A percentile compares a stretch with the other conserved stretches of the same genome.
These are phyloP conservation scores for Paramecium sexaurelia DNA, from an alignment of 73 alveolate genomes.

Conservation along the genomic window DNA sequence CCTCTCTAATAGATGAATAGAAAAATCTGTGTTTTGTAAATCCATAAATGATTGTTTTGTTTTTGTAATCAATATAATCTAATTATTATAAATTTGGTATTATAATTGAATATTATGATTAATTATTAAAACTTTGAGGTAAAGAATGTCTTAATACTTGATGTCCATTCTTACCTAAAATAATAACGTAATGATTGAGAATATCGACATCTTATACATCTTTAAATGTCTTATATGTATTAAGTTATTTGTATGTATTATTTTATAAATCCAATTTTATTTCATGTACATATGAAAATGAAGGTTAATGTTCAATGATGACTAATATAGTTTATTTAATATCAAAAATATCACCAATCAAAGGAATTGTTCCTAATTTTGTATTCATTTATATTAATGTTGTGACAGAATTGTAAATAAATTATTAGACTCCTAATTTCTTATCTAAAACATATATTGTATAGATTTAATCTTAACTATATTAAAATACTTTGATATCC, in stretches of 20 bases:
- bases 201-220: background rate
- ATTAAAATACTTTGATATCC: background rate
- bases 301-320: background rate
- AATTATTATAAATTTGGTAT: background rate
- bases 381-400: background rate
- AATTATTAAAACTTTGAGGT: background rate
- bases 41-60: background rate
- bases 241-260: background rate
- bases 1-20: background rate
- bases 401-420: background rate
- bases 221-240: background rate
- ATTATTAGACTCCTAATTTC: background rate
- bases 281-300: background rate
- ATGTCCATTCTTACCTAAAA: constrained; percentile 14
- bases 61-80: background rate
- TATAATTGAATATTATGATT: background rate
- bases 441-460: background rate
- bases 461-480: background rate
- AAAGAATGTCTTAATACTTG: background rate
- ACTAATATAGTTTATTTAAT: background rate
- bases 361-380: constrained; percentile 11
- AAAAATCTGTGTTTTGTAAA: background rate
- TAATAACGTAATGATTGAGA: background rate
- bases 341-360: background rate
- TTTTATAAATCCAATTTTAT: background rate